Conservation (phyloP, 139 green algal genomes). For the Chlamydomonas incerta region DNA sequence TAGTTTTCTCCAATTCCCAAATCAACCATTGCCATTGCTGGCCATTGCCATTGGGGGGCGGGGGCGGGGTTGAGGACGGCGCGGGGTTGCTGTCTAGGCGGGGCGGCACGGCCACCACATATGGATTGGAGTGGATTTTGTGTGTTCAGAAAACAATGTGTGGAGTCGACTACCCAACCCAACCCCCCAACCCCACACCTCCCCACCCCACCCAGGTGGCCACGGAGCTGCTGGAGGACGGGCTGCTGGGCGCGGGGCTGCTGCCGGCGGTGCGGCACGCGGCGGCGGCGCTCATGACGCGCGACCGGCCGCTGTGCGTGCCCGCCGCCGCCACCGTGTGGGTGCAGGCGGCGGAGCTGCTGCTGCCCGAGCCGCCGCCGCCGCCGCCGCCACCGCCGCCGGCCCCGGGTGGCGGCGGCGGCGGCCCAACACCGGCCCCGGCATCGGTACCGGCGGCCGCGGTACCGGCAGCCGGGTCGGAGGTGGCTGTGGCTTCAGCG, state of each 20-base stretch:
- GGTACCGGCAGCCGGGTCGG: neutral
- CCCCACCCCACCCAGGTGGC: conserved; percentile 73
- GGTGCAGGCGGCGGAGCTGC: conserved; percentile 55
- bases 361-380: too few species aligned
- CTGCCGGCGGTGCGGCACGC: conserved; percentile 41
- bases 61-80: too few species aligned
- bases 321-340: conserved; percentile 78
- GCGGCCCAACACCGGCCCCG: too few species aligned
- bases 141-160: neutral
- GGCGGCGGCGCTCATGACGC: neutral
- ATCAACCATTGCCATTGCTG: too few species aligned
- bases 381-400: too few species aligned
- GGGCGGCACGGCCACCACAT: too few species aligned
- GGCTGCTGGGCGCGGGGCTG: conserved; percentile 42
- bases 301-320: conserved; percentile 58
- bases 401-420: too few species aligned
- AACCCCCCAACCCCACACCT: neutral
- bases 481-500: too few species aligned
- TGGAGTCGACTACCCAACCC: neutral
- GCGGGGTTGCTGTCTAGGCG: too few species aligned
- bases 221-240: conserved; percentile 79
- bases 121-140: too few species aligned
- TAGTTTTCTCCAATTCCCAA: too few species aligned
- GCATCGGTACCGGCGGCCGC: neutral
- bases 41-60: too few species aligned